Conservation (phyloP, 1,139 yeast genomes). For the Groenewaldozyma sp. region DNA sequence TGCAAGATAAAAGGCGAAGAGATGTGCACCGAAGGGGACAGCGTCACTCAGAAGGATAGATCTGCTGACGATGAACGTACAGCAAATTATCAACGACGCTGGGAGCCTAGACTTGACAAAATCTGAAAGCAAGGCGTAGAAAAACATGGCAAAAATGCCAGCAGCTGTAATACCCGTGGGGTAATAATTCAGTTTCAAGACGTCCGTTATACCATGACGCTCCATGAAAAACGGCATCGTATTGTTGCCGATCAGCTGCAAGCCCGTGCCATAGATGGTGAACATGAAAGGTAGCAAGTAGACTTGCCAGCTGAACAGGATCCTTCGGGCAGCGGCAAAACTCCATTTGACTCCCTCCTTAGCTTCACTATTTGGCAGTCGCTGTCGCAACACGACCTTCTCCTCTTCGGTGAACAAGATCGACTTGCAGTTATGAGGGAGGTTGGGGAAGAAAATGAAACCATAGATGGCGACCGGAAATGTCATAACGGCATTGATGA, state of each 20-base stretch:
- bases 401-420: slow-evolving; percentile 9
- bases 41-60: slow-evolving; percentile 5
- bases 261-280: slow-evolving; percentile 7
- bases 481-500: slow-evolving; percentile 45
- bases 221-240: slow-evolving; percentile 8
- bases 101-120: slow-evolving; percentile 3
- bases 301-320: slow-evolving; percentile 9
- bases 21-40: slow-evolving; percentile 5
- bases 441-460: slow-evolving; percentile 10
- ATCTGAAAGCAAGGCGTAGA: slow-evolving; percentile 3
- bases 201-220: slow-evolving; percentile 4
- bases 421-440: slow-evolving; percentile 8
- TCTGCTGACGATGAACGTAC: slow-evolving; percentile 6
- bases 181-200: slow-evolving; percentile 4
- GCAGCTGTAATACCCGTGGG: slow-evolving; percentile 7
- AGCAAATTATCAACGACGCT: too few species aligned
- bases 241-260: slow-evolving; percentile 9
- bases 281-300: slow-evolving; percentile 9
- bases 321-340: slow-evolving; percentile 1
- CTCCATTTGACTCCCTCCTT: slow-evolving; percentile 4
- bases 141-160: slow-evolving; percentile 4
- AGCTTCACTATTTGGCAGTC: slow-evolving; percentile 9
- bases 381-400: too few species aligned
- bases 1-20: slow-evolving; percentile 8
- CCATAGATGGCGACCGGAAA: slow-evolving; percentile 27